Percentiles rank a stretch among this genome's conserved stretches.
Conservation (phyloP, 2,329 filamentous ascomycete species). For the Ophiostoma sp. region DNA sequence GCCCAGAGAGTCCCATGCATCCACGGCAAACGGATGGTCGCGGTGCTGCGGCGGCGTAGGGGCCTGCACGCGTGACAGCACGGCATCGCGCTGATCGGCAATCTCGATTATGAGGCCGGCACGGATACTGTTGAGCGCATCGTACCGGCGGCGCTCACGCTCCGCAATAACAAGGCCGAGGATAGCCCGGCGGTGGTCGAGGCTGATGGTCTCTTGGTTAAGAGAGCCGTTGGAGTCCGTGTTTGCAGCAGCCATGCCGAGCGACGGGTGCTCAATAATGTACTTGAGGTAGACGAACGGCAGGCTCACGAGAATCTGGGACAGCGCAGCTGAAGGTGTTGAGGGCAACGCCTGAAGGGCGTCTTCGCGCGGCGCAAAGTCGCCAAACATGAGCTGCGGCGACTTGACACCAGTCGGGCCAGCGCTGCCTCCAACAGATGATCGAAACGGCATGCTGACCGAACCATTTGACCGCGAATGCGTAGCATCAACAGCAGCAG, state of each 20-base stretch:
- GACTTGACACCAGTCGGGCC: conserved; percentile 14
- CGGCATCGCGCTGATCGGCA: conserved; percentile 19
- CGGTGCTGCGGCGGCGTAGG: conserved; percentile 18
- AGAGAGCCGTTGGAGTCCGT: conserved; percentile 34
- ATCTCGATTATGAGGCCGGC: neutral
- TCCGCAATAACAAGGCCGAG: conserved; percentile 46
- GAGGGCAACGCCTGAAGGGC: neutral
- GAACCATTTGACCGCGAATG: conserved; percentile 22
- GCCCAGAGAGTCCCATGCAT: conserved; percentile 28
- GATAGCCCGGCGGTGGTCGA: neutral
- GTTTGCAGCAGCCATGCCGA: conserved; percentile 35
- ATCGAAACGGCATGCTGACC: conserved; percentile 23
- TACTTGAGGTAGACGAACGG: conserved; percentile 63
- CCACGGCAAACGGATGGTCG: conserved; percentile 20
- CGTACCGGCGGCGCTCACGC: conserved; percentile 52
- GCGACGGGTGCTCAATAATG: conserved; percentile 56
- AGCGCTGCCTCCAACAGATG: neutral
- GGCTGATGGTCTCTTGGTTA: neutral
- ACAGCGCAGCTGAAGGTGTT: conserved; percentile 42
- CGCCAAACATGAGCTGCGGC: conserved; percentile 62
- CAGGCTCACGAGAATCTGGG: conserved; percentile 63
- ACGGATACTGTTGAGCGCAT: conserved; percentile 36
- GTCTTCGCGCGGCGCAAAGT: conserved; percentile 42
- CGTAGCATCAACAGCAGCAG: neutral
- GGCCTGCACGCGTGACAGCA: conserved; percentile 22